Base-by-base conservation (phyloP, 495 filamentous ascomycete species). In the Parachaetomium inaequale region DNA sequence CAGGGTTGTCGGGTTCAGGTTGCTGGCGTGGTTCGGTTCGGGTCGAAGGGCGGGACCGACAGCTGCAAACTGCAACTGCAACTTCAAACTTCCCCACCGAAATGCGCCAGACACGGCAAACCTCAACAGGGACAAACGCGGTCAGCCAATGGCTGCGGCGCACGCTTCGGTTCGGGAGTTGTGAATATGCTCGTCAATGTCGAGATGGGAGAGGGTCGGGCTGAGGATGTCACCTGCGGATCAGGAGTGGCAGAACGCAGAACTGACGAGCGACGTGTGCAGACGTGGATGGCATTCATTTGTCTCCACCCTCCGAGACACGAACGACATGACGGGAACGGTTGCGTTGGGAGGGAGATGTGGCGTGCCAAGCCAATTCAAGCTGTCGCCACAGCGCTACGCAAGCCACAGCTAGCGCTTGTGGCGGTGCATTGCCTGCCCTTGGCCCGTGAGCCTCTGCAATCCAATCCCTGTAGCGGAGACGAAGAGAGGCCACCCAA, bases 211-310 rank as follows among this genome's bases (percentile, higher is more conserved):
- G 7, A 25, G 1, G 34, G 19, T 57, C 4, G 38, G 38, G 38
- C 38, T 29, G 25, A 19, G 7, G 32, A 28, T 32, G 55, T 46
- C 38, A 38, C 32, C 53, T 40, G 45, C 21, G 45, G 21, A 58
- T 43, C 58, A 62, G 59, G 43, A 53, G 40, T 19, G 28, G 38
- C 42, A 55, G 32, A 17, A 38, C 11, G 38, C 42, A 55, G 32
- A 17, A 38, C 11, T n/a, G 56, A 21, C 19, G 12, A n/a, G 61
- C 29, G 64, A 63, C 51, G 66, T 59, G 61, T 58, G 50, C 49
- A 58, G 64, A 69, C 65, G 69, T 71, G 69, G 69, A 69, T 65
- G 62, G 57, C 47, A 46, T 49, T 63, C 59, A 69, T 71, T 65
- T 69, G 69, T 46, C 55, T 64, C 66, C 66, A 62, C 64, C n/a